phyloP scores from a whole-genome alignment of 2,329 filamentous ascomycete species.

The Botrytis porri region DNA sequence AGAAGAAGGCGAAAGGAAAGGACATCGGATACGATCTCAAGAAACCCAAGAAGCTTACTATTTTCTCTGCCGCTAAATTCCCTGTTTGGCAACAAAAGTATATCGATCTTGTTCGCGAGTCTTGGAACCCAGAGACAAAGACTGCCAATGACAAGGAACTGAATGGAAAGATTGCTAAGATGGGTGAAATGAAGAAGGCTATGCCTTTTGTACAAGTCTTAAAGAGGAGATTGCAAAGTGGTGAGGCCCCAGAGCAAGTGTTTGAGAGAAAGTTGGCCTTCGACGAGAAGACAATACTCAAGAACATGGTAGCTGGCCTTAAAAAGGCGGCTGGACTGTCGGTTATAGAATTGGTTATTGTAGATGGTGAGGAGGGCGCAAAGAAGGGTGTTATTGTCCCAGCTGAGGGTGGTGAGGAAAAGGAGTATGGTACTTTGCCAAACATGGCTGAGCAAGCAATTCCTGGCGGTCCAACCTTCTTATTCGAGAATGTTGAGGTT shows the following conservation, averaged over 20 bases:
- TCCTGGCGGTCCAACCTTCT: conserved; percentile 77
- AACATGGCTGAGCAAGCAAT: conserved; percentile 69
- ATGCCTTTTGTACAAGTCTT: conserved; percentile 93
- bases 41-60: conserved; percentile 85
- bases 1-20: conserved; percentile 94
- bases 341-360: conserved; percentile 67
- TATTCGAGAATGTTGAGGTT: conserved; percentile 72
- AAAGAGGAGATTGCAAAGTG: conserved; percentile 76
- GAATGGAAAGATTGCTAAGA: conserved; percentile 74
- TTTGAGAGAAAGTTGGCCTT: conserved; percentile 84
- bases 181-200: conserved; percentile 90
- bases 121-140: conserved; percentile 62
- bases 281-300: conserved; percentile 73
- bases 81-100: conserved; percentile 91
- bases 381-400: conserved; percentile 58
- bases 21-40: conserved; percentile 80
- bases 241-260: conserved; percentile 64
- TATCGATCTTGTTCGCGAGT: conserved; percentile 72
- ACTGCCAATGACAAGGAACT: conserved; percentile 76
- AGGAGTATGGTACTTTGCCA: conserved; percentile 56
- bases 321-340: conserved; percentile 72
- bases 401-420: conserved; percentile 54
- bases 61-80: conserved; percentile 77
- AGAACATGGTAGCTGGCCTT: conserved; percentile 75
- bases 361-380: conserved; percentile 65